These are phyloP conservation scores for Fraxinus americana DNA, from an alignment of 257 asterid genomes.

Conservation along the genomic window DNA sequence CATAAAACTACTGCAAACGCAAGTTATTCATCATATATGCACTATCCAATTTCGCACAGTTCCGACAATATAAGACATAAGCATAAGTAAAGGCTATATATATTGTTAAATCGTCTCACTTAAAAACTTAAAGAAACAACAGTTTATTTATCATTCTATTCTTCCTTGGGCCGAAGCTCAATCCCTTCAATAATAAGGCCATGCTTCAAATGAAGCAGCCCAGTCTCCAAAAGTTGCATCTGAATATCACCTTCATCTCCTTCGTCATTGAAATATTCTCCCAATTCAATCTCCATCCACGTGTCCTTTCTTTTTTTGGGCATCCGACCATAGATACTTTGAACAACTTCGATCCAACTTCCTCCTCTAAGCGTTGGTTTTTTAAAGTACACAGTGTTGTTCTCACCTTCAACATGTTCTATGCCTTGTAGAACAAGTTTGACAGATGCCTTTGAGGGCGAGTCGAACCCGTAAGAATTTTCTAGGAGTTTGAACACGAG, in stretches of 20 bases:
- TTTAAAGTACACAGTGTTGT: slow-evolving; percentile 7
- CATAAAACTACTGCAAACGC: too few relatives aligned
- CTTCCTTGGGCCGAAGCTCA: slow-evolving; percentile 33
- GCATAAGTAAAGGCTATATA: too few relatives aligned
- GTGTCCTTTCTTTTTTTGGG: slow-evolving; percentile 21
- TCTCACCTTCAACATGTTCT: not conserved
- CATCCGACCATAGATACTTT: not conserved
- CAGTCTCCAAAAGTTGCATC: slow-evolving; percentile 19
- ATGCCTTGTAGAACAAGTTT: slow-evolving; percentile 11
- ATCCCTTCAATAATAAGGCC: slow-evolving; percentile 36
- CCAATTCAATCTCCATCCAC: slow-evolving; percentile 44
- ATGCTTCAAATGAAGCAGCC: not conserved
- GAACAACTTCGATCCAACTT: not conserved
- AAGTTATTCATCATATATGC: too few relatives aligned
- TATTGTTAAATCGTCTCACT: too few relatives aligned
- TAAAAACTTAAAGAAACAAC: too few relatives aligned
- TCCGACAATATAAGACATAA: too few relatives aligned
- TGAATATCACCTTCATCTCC: slow-evolving; percentile 22
- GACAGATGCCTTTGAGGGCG: slow-evolving; percentile 27
- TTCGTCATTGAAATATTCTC: slow-evolving; percentile 28
- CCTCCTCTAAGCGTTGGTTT: not conserved
- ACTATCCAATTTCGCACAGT: too few relatives aligned
- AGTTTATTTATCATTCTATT: not conserved
- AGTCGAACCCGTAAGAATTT: slow-evolving; percentile 18
- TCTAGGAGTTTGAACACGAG: slow-evolving; percentile 27